phyloP scores from a whole-genome alignment of 2,329 filamentous ascomycete species.

The Gnomoniopsis sp. region DNA sequence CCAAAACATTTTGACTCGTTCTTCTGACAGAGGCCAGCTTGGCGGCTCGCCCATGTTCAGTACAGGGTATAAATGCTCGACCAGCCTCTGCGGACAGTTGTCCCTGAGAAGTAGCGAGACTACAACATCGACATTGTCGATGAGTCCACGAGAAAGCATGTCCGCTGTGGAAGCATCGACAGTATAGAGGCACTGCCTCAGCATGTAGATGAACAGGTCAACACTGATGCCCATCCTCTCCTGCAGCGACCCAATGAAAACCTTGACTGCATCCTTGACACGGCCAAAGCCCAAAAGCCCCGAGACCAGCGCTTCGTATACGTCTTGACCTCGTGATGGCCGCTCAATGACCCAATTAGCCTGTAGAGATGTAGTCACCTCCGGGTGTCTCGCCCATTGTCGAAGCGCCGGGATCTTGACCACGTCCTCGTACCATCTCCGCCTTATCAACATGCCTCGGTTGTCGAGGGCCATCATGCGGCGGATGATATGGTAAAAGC shows the following conservation, averaged over 20 bases:
- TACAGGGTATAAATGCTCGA: slow-evolving; percentile 16
- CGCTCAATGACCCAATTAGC: slow-evolving; percentile 39
- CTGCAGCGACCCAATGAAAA: slow-evolving; percentile 38
- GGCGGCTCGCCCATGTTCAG: slow-evolving; percentile 16
- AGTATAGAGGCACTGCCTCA: slow-evolving; percentile 39
- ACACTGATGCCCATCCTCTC: slow-evolving; percentile 31
- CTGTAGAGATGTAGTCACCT: slow-evolving; percentile 20
- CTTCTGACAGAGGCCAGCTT: slow-evolving; percentile 14
- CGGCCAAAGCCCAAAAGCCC: slow-evolving; percentile 47
- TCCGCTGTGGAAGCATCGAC: slow-evolving; percentile 34
- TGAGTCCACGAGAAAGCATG: slow-evolving; percentile 30
- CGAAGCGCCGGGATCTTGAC: slow-evolving; percentile 23
- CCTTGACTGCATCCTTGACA: slow-evolving; percentile 39
- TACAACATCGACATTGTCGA: slow-evolving; percentile 24
- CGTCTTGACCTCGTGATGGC: slow-evolving; percentile 31
- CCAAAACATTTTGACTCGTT: slow-evolving; percentile 7
- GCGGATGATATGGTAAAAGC: slow-evolving; percentile 42
- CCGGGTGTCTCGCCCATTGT: slow-evolving; percentile 26
- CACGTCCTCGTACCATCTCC: slow-evolving; percentile 32
- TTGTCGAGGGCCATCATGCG: slow-evolving; percentile 43
- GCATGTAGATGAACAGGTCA: slow-evolving; percentile 32
- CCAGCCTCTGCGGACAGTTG: slow-evolving; percentile 16
- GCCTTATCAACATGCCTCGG: slow-evolving; percentile 36
- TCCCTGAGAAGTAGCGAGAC: slow-evolving; percentile 15
- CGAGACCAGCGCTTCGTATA: slow-evolving; percentile 44